These are phyloP conservation scores for Sugiyamaella smithiae DNA, from an alignment of 805 yeast species.

Conservation along the genomic window DNA sequence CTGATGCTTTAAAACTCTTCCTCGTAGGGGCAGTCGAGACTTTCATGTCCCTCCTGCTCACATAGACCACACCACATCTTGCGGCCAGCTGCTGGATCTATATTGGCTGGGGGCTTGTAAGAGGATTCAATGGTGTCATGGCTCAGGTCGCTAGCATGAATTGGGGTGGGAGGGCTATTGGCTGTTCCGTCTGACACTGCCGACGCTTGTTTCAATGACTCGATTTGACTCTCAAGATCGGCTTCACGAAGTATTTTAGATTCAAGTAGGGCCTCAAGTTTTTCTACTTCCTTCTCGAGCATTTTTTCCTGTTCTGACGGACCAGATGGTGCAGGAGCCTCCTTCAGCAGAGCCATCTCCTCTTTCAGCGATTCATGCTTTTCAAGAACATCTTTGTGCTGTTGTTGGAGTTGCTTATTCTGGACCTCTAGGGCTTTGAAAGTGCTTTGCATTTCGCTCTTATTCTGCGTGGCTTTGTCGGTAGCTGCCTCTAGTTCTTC, in stretches of 20 bases:
- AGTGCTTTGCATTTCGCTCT: too few relatives aligned
- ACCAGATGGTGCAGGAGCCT: slow-evolving; percentile 10
- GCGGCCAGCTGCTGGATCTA: slow-evolving; percentile 73
- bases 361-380: background rate
- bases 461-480: too few relatives aligned
- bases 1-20: slow-evolving; percentile 41
- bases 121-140: slow-evolving; percentile 1
- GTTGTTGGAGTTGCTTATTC: background rate
- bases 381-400: background rate
- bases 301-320: slow-evolving; percentile 18
- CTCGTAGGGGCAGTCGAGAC: slow-evolving; percentile 85
- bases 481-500: background rate
- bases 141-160: background rate
- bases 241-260: slow-evolving; percentile 30
- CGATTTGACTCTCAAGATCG: slow-evolving; percentile 32
- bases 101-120: slow-evolving; percentile 35
- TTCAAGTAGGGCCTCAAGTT: slow-evolving; percentile 30
- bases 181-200: background rate
- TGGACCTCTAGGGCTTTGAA: background rate
- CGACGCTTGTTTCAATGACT: slow-evolving; percentile 7
- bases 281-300: slow-evolving; percentile 25
- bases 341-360: slow-evolving; percentile 25
- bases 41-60: slow-evolving; percentile 85
- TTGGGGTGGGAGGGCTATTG: slow-evolving; percentile 1
- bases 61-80: slow-evolving; percentile 89